Evolutionary conservation across 208 protist species (phyloP).

Genomic region (Trichomonas tenax): DNA sequence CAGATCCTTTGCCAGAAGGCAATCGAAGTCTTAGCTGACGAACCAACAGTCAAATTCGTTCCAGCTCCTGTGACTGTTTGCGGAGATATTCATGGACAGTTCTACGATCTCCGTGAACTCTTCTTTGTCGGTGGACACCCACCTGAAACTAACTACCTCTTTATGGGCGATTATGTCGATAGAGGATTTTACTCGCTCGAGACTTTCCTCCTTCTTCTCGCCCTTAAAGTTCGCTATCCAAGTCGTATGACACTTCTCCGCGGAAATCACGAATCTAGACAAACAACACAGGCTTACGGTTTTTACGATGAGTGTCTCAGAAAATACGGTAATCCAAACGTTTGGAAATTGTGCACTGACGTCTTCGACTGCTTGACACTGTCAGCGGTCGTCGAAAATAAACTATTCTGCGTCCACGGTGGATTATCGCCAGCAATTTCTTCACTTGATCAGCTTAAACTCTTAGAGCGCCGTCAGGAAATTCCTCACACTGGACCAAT

Average conservation of each 20-base stretch:
- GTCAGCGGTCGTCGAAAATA: slow-evolving; percentile 45
- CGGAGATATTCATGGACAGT: slow-evolving; percentile 24
- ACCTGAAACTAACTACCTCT: slow-evolving; percentile 91
- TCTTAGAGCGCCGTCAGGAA: slow-evolving; percentile 59
- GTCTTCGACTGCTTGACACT: slow-evolving; percentile 67
- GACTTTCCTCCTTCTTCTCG: slow-evolving; percentile 67
- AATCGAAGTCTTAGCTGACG: not conserved
- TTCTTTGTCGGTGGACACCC: slow-evolving; percentile 59
- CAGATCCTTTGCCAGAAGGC: slow-evolving; percentile 28
- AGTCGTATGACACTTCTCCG: slow-evolving; percentile 65
- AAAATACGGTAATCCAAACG: slow-evolving; percentile 67
- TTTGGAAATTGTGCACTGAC: slow-evolving; percentile 62
- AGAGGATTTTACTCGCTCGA: slow-evolving; percentile 51
- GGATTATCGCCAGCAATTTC: slow-evolving; percentile 56
- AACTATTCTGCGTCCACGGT: slow-evolving; percentile 63
- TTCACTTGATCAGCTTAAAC: slow-evolving; percentile 65
- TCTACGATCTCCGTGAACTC: slow-evolving; percentile 60
- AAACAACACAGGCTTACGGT: slow-evolving; percentile 76
- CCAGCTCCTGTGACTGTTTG: not conserved
- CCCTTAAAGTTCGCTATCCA: slow-evolving; percentile 65
- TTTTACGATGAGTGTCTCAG: slow-evolving; percentile 68
- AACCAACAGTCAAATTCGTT: not conserved
- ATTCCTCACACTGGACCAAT: slow-evolving; percentile 71
- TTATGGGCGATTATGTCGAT: slow-evolving; percentile 57
- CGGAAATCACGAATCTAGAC: slow-evolving; percentile 74